Conservation (phyloP, 1,139 yeast species). For the Nakaseomyces bracarensis region DNA sequence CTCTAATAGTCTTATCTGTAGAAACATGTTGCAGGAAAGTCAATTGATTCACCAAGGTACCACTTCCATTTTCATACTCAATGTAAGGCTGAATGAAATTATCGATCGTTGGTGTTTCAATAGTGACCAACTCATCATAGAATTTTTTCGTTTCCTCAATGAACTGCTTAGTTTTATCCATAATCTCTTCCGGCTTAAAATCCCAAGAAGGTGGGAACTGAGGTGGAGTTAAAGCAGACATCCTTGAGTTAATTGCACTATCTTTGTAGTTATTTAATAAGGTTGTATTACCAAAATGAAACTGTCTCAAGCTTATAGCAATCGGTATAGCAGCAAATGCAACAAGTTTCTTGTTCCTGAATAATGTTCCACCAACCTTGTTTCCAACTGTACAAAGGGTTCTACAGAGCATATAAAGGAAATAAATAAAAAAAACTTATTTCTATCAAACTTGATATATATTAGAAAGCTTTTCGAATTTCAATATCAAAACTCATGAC, state of each 20-base stretch:
- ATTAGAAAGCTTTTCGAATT: neutral
- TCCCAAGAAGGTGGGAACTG: constrained; percentile 55
- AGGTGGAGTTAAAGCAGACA: constrained; percentile 15
- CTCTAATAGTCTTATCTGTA: constrained; percentile 51
- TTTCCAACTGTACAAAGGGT: constrained; percentile 2
- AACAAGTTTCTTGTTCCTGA: constrained; percentile 1
- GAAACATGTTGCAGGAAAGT: constrained; percentile 68
- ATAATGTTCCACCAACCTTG: constrained; percentile 3
- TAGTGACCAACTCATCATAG: constrained; percentile 48
- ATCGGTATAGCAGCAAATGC: constrained; percentile 1
- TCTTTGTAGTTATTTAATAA: neutral
- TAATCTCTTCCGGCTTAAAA: constrained; percentile 46
- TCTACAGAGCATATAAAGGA: neutral
- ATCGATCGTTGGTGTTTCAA: constrained; percentile 46
- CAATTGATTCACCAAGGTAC: constrained; percentile 41
- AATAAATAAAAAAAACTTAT: neutral
- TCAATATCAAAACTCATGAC: too few species aligned
- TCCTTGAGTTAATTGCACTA: neutral
- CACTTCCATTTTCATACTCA: constrained; percentile 41
- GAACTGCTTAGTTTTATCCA: constrained; percentile 38
- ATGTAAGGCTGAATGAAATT: constrained; percentile 47
- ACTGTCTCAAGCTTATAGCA: neutral
- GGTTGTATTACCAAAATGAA: neutral
- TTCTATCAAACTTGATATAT: neutral
- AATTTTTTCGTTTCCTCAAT: constrained; percentile 40